phyloP scores from a whole-genome alignment of 257 asterid species.

The Penstemon newberryi region DNA sequence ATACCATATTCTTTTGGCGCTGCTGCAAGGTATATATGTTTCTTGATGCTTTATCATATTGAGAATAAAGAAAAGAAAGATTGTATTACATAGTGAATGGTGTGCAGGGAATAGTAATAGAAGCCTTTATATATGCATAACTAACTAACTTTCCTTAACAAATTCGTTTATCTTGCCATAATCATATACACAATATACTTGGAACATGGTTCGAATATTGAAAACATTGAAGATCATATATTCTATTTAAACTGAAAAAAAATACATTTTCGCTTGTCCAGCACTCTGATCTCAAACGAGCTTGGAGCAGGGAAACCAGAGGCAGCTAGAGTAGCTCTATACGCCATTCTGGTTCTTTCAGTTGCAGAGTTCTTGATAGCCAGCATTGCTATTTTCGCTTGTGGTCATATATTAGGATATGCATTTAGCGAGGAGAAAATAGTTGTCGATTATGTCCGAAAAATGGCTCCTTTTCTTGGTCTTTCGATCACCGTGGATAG shows the following conservation, averaged over 20 bases:
- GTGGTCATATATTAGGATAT: constrained; percentile 52
- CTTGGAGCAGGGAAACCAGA: constrained; percentile 75
- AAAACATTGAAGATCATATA: background rate
- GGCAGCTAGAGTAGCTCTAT: constrained; percentile 49
- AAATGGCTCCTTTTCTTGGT: constrained; percentile 67
- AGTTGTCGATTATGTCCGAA: constrained; percentile 50
- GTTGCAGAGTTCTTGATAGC: constrained; percentile 50
- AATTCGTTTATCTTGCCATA: no score
- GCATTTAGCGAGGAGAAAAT: constrained; percentile 56
- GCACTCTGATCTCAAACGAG: constrained; percentile 72
- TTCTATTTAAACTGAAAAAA: background rate
- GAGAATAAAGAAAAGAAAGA: background rate
- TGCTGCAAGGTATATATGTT: constrained; percentile 55
- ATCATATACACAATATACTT: no score
- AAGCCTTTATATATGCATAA: no score
- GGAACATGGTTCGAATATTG: no score
- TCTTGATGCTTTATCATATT: constrained; percentile 6
- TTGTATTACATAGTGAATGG: background rate
- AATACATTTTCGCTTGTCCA: constrained; percentile 21
- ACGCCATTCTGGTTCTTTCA: constrained; percentile 43
- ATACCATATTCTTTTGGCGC: constrained; percentile 58
- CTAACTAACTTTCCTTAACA: no score
- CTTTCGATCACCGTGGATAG: constrained; percentile 59
- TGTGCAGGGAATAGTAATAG: no score
- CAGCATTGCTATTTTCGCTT: constrained; percentile 35